Evolutionary conservation across 2,329 filamentous ascomycete genomes (phyloP), one percentile per base, ranked within the genome.

Genomic region (Stachybotrys elegans): DNA sequence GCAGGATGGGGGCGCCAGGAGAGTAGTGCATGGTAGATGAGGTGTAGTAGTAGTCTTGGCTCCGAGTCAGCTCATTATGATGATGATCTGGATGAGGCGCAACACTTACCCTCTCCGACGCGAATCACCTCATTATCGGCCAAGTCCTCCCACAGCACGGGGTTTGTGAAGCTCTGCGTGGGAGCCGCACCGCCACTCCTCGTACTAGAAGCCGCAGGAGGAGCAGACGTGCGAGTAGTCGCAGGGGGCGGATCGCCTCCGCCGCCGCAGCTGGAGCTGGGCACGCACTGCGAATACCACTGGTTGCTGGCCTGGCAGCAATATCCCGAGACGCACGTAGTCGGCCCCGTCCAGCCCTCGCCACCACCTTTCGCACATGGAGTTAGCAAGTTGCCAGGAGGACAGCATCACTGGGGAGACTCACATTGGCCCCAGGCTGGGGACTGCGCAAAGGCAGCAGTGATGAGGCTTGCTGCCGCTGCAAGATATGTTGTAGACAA

Each of bases 11-110:
- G 0, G 77, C 77, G 4, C 75, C 78, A 1, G 78, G 70, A 3
- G 73, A 78, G 55, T 73, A 80, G 34, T 74, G 71, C 54, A 81
- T 75, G 1, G 69, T 76, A 1, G 76, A 80, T 0, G 76, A 73
- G 0, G 70, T 73, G 54, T 73, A 75, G 58, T 79, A 81, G 57
- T 69, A 81, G 35, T 14, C 19, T 11, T 38, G 11, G n/a, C n/a
- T n/a, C n/a, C n/a, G n/a, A n/a, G n/a, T n/a, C n/a, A n/a, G n/a
- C n/a, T n/a, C n/a, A n/a, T n/a, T n/a, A n/a, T n/a, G n/a, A n/a
- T n/a, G n/a, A n/a, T n/a, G n/a, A n/a, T n/a, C n/a, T n/a, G n/a
- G n/a, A n/a, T n/a, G n/a, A n/a, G n/a, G n/a, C n/a, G n/a, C n/a
- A n/a, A n/a, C 8, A 6, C 19, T 20, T 38, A 11, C 35, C 35